Base-by-base conservation (phyloP, 2,329 filamentous ascomycete species). In the Xylaria sp. region DNA sequence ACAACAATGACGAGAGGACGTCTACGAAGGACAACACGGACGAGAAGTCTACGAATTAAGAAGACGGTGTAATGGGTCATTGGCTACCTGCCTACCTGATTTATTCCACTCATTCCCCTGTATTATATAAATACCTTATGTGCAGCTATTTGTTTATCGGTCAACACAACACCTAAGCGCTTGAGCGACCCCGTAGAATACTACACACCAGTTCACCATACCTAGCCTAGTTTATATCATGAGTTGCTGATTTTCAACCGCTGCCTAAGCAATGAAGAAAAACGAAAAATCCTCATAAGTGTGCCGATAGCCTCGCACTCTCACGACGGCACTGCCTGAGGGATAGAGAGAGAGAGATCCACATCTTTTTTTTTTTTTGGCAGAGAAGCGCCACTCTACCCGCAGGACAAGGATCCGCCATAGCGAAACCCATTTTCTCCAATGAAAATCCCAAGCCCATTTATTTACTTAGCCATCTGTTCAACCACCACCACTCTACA, bases 1-100 rank as follows among this genome's bases (percentile, higher is more conserved):
- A 96, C 71, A 89, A 92, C 51, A 98, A 98, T 76, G 89, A 96
- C 71, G 81, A 90, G 75, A 87, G 95, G 72, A 97, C 94, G 0
- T 84, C 84, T 57, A 89, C 85, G 43, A 94, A 92, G 74, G 89
- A 96, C 74, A 65, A 62, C 37, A 40, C 17, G 3, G 49, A 58
- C n/a, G 45, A 46, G 15, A 56, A 53, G 38, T 38, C 46, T n/a
- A 4, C 21, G 15, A 52, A 46, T 2, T 38, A 1, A 53, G 31
- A 5, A 21, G 31, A 50, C 14, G 14, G 5, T 5, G 46, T 5
- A 33, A 46, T 40, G 35, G 21, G 15, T 28, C 40, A 49, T 31
- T 23, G 19, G 17, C 21, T 21, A 49, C 38, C 49, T 37, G 11
- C 51, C 4, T 47, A 47, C 49, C n/a, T 49, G 15, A 5, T 54